phyloP scores from a whole-genome alignment of 2,329 filamentous ascomycete species.

The Aureobasidium sp. region DNA sequence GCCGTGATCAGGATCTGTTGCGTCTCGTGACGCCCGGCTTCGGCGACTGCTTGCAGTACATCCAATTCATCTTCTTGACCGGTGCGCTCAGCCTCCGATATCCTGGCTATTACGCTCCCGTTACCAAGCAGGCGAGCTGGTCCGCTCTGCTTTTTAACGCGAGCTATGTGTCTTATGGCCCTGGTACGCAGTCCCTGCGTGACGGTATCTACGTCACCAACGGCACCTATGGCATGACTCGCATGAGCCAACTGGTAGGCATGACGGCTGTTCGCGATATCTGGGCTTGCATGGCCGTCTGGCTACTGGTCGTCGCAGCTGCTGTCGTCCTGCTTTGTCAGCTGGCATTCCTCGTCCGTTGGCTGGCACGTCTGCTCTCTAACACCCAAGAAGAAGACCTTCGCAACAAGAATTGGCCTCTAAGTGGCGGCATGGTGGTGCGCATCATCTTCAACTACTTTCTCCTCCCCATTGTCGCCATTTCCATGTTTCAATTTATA shows the following conservation, averaged over 20 bases:
- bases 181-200: constrained; percentile 58
- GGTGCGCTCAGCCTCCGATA: constrained; percentile 84
- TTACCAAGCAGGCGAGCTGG: constrained; percentile 82
- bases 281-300: constrained; percentile 91
- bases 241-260: constrained; percentile 73
- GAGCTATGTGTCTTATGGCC: constrained; percentile 67
- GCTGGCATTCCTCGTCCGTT: constrained; percentile 67
- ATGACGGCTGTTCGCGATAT: constrained; percentile 70
- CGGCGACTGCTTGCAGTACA: constrained; percentile 92
- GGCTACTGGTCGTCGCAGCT: constrained; percentile 71
- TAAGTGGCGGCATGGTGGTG: constrained; percentile 53
- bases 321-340: constrained; percentile 64
- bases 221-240: constrained; percentile 70
- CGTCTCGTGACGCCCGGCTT: constrained; percentile 93
- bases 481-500: constrained; percentile 89
- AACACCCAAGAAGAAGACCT: constrained; percentile 77
- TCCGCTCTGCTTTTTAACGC: constrained; percentile 88
- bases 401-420: constrained; percentile 84
- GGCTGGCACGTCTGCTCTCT: constrained; percentile 65
- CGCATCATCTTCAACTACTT: constrained; percentile 91
- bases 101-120: constrained; percentile 89
- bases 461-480: constrained; percentile 73
- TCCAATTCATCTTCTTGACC: constrained; percentile 84
- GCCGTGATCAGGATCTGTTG: constrained; percentile 83
- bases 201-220: constrained; percentile 85